These are phyloP conservation scores for Cadophora malorum DNA, from an alignment of 2,329 filamentous ascomycete genomes.

Conservation along the genomic window DNA sequence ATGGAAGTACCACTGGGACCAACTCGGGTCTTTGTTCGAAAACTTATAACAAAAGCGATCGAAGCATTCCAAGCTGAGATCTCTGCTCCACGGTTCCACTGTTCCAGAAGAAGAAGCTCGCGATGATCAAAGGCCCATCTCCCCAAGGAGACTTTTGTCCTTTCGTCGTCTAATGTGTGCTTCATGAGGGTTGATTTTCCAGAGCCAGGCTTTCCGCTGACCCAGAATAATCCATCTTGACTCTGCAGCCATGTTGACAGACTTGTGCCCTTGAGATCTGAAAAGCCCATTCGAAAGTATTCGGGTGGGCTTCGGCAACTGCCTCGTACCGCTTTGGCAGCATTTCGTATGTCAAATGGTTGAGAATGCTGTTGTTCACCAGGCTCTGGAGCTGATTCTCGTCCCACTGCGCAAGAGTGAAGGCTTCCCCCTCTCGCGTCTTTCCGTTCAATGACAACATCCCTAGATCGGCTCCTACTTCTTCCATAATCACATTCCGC, in stretches of 20 bases:
- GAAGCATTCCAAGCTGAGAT: conserved; percentile 22
- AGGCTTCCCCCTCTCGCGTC: not conserved
- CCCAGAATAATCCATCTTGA: conserved; percentile 22
- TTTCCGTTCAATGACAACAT: not conserved
- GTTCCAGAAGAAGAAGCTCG: conserved; percentile 55
- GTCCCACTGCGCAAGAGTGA: not conserved
- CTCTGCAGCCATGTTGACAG: conserved; percentile 20
- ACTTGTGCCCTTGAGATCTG: not conserved
- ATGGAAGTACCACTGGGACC: not conserved
- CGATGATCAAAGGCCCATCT: conserved; percentile 45
- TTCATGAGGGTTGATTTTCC: conserved; percentile 40
- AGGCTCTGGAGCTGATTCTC: not conserved
- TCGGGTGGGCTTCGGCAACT: not conserved
- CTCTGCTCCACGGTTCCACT: conserved; percentile 44
- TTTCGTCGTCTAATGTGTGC: conserved; percentile 17
- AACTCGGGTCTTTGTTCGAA: conserved; percentile 7
- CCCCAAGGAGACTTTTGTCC: conserved; percentile 27
- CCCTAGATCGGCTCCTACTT: not conserved
- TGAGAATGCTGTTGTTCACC: not conserved
- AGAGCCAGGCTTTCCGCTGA: conserved; percentile 38
- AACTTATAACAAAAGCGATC: conserved; percentile 14
- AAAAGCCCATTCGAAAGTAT: conserved; percentile 12
- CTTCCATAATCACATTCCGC: not conserved
- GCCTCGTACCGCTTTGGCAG: conserved; percentile 1
- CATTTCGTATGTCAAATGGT: not conserved